Percentiles rank a stretch among this genome's conserved stretches.
Evolutionary conservation across 108 stramenopile species (phyloP).

Genomic region (Nitzschia inconspicua): DNA sequence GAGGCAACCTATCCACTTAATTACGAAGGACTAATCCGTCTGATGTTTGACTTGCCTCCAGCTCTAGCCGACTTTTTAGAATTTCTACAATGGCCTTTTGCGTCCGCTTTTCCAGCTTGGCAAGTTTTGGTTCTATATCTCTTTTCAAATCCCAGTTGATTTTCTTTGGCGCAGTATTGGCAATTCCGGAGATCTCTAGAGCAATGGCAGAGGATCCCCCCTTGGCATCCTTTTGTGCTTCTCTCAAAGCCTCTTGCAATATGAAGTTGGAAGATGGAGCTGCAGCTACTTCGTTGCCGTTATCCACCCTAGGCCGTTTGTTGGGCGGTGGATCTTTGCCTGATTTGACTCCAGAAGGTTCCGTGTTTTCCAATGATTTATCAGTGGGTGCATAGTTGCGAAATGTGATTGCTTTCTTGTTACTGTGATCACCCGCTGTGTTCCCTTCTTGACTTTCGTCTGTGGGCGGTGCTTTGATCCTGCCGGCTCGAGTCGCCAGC

Average conservation of each 20-base stretch:
- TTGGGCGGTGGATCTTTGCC: slow-evolving; percentile 10
- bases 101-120: slow-evolving; percentile 68
- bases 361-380: slow-evolving; percentile 2
- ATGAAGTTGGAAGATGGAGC: slow-evolving; percentile 22
- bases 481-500: slow-evolving; percentile 67
- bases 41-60: no score
- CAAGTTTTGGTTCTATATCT: slow-evolving; percentile 64
- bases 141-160: slow-evolving; percentile 88
- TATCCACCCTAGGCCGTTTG: neutral
- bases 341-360: slow-evolving; percentile 21
- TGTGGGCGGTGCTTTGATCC: slow-evolving; percentile 21
- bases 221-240: slow-evolving; percentile 40
- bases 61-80: slow-evolving; percentile 62
- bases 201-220: neutral
- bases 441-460: slow-evolving; percentile 9
- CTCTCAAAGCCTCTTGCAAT: slow-evolving; percentile 51
- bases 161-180: slow-evolving; percentile 52
- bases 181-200: neutral
- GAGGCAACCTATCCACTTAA: no score
- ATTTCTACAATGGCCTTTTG: slow-evolving; percentile 74
- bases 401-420: slow-evolving; percentile 36
- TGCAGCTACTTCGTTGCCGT: neutral
- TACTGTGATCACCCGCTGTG: neutral
- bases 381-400: slow-evolving; percentile 74
- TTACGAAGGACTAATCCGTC: no score